Evolutionary conservation across 768 basidiomycete species (phyloP).

Genomic region (Peribolospora baueri): DNA sequence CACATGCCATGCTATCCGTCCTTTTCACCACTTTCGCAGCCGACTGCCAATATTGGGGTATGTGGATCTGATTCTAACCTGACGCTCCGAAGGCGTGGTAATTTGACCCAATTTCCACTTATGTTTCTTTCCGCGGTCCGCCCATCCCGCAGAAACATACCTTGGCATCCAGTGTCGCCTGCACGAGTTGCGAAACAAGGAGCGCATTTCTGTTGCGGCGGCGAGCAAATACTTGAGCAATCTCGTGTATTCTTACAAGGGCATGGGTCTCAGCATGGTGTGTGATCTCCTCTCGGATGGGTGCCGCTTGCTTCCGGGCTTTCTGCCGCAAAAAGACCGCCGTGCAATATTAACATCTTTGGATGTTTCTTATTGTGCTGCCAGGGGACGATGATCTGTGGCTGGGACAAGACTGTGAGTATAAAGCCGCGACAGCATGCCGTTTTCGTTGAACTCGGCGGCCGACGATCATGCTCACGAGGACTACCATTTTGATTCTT

Average conservation of each 20-base stretch:
- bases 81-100: not conserved
- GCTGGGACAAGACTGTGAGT: conserved; percentile 92
- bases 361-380: not conserved
- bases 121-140: conserved; percentile 43
- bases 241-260: conserved; percentile 92
- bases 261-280: conserved; percentile 97
- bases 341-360: not conserved
- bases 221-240: conserved; percentile 95
- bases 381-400: conserved; percentile 97
- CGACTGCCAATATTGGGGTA: not conserved
- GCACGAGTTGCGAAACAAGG: conserved; percentile 80
- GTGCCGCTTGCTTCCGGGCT: not conserved
- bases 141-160: conserved; percentile 93
- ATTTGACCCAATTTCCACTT: conserved; percentile 1
- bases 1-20: too few relatives aligned
- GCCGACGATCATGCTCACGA: not conserved
- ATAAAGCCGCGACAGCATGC: not conserved
- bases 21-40: not conserved
- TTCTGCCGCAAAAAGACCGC: not conserved
- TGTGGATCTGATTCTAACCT: not conserved
- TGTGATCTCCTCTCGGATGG: conserved; percentile 12
- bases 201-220: conserved; percentile 96
- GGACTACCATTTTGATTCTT: not conserved
- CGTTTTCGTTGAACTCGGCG: not conserved
- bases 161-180: conserved; percentile 92